Base-by-base conservation (phyloP, 352 stramenopile genomes). In the Aphanomyces stellatus region DNA sequence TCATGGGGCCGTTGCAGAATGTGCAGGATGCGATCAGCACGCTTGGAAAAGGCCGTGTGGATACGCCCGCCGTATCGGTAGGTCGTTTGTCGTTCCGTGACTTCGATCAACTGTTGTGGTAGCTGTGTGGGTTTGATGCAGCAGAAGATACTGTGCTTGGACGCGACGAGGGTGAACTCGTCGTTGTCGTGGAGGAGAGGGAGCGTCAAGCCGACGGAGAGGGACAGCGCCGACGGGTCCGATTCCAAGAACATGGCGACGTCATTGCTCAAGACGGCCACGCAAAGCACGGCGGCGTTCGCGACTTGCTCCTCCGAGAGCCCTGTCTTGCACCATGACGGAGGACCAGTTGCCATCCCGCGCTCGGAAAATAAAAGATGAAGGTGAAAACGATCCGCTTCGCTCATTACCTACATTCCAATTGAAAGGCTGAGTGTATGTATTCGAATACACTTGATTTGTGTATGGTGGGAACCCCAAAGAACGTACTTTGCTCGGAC, bases 21-120 rank as follows among this genome's bases (percentile, higher is more conserved):
- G 5, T 33, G 25, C 49, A 57, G 27, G 19, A 94, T 69, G 55
- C 77, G 77, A 69, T 86, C 73, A 13, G 78, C 79, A 56, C 80
- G 72, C 64, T 79, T 87, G 82, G 84, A 90, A 67, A 94, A 93
- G 24, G 86, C 81, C 61, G 79, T 68, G 55, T 94, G 86, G 61
- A 94, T 82, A 28, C 81, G 76, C 19, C 84, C 86, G 34, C 80
- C 86, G 43, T 90, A 93, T 35, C 84, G 77, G 31, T 87, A 87
- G 19, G 81, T 75, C 19, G 81, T 88, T 25, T 85, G 84, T 51
- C 87, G 75, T 6, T 82, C 79, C 13, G 90, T 69, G 22, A 94
- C 76, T 0, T 83, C 75, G 33, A 89, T 74, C 30, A 94, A 72
- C 10, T 91, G 76, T 64, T 92, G 83, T 19, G 74, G 59, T 37